phyloP scores from a whole-genome alignment of 2,329 filamentous ascomycete genomes.

The Aspergillus fumigatus region DNA sequence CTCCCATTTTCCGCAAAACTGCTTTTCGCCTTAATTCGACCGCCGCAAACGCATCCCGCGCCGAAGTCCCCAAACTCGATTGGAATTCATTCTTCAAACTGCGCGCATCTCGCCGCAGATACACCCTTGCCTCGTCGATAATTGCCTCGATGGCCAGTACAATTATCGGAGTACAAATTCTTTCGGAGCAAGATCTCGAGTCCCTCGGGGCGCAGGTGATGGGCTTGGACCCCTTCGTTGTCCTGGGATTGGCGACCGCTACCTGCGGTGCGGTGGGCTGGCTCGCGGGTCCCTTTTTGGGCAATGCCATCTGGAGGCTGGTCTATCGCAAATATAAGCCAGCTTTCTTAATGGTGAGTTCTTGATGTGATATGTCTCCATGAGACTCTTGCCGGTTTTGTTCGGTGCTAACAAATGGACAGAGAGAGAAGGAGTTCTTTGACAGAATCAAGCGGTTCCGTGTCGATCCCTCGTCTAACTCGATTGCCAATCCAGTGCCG shows the following conservation, averaged over 20 bases:
- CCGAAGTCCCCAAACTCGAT: slow-evolving; percentile 51
- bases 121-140: slow-evolving; percentile 75
- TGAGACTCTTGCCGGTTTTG: slow-evolving; percentile 2
- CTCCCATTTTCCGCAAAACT: slow-evolving; percentile 6
- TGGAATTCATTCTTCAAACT: slow-evolving; percentile 95
- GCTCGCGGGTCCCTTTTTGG: slow-evolving; percentile 79
- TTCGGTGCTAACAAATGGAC: slow-evolving; percentile 8
- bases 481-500: slow-evolving; percentile 85
- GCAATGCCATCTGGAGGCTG: slow-evolving; percentile 72
- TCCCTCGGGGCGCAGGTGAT: slow-evolving; percentile 60
- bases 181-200: slow-evolving; percentile 70
- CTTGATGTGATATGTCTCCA: neutral
- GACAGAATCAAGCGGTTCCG: slow-evolving; percentile 85
- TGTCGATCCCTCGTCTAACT: slow-evolving; percentile 84
- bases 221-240: slow-evolving; percentile 82
- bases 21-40: slow-evolving; percentile 27
- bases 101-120: slow-evolving; percentile 76
- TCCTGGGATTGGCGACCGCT: slow-evolving; percentile 74
- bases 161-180: slow-evolving; percentile 46
- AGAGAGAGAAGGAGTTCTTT: slow-evolving; percentile 95
- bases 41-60: slow-evolving; percentile 22
- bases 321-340: slow-evolving; percentile 65
- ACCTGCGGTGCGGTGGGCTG: slow-evolving; percentile 77
- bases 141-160: slow-evolving; percentile 60
- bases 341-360: slow-evolving; percentile 65